Base-by-base conservation (phyloP, 2,329 filamentous ascomycete species). In the Westerdykella aurantiaca region DNA sequence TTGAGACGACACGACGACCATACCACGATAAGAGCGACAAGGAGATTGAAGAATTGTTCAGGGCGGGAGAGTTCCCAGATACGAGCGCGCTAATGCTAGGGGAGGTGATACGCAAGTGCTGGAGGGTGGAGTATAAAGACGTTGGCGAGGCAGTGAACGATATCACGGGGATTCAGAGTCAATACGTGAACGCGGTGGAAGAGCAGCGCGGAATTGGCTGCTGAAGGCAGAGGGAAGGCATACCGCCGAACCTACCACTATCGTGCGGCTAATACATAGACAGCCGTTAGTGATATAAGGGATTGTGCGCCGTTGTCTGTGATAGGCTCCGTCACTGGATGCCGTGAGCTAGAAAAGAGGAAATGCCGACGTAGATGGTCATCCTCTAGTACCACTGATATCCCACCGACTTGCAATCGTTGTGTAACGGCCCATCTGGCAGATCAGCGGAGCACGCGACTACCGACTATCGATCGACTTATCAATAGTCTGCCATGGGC, bases 141-240 rank as follows among this genome's bases (percentile, higher is more conserved):
- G 40, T 45, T 25, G 34, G 38, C n/a, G 45, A 56, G 33, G 43
- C 34, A n/a, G 25, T 39, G n/a, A 23, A 39, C 4, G 43, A 45
- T 39, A 37, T 45, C 31, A 34, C 16, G 39, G 31, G 29, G 17
- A 37, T 44, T 34, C 37, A 38, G 31, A 39, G 31, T 13, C 23
- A 34, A 34, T 25, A 34, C 39, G 42, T 50, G 42, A 41, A 89
- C 77, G 55, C 80, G 80, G 71, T 95, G 84, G 68, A 95, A 96
- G 70, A 96, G 91, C 59, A 96, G 71, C 52, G 95, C 78, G 69
- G 95, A 96, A 5, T 31, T 40, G 38, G 11, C 25, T 29, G 4
- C 18, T 40, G 38, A 25, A 40, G 23, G 21, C 21, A 31, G 12
- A 31, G 38, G 21, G 11, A 39, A 39, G 38, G 23, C 23, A 39